Evolutionary conservation across 2,329 filamentous ascomycete genomes (phyloP), one percentile per base, ranked within the genome.

Genomic region (Fusarium setosum): DNA sequence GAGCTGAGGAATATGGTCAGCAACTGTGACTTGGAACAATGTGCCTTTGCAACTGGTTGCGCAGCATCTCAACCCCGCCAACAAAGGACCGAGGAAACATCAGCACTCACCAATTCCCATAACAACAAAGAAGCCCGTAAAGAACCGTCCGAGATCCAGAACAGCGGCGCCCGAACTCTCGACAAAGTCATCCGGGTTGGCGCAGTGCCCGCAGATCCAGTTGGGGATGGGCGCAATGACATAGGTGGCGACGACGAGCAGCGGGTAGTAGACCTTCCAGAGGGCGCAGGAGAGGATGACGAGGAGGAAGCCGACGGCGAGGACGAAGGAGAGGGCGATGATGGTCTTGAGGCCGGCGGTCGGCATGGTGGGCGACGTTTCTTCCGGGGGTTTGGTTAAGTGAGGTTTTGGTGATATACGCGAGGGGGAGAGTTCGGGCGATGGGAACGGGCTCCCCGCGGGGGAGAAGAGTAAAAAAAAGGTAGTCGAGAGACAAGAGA

Each of bases 251-350:
- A 99, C 96, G 72, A 99, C 96, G 67, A 98, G 88, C 67, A 99
- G 89, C 56, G 96, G 94, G 74, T 96, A 93, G 88, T 97, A 99
- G 81, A 93, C 93, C 77, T 95, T 88, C 87, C 92, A 99, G 71
- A 99, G 89, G 49, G 96, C 96, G 77, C 94, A 97, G 66, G 94
- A 97, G 74, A 99, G 92, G 80, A 99, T 99, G 72, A 98, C 96
- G 71, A 99, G 93, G 74, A 99, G 92, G 83, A 99, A 99, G 73
- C 96, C 96, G 74, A 99, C 96, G 72, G 96, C 96, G 69, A 99
- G 93, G 77, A 99, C 96, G 82, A 99, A 99, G 77, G 96, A 98
- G 72, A 99, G 92, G 68, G 93, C 93, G 80, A 99, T 99, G 82
- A 99, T 99, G 71, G 96, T 99, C 84, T 97, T 98, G 76, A 99